Evolutionary conservation across 768 basidiomycete species (phyloP).

Genomic region (Myochromella boudieri): DNA sequence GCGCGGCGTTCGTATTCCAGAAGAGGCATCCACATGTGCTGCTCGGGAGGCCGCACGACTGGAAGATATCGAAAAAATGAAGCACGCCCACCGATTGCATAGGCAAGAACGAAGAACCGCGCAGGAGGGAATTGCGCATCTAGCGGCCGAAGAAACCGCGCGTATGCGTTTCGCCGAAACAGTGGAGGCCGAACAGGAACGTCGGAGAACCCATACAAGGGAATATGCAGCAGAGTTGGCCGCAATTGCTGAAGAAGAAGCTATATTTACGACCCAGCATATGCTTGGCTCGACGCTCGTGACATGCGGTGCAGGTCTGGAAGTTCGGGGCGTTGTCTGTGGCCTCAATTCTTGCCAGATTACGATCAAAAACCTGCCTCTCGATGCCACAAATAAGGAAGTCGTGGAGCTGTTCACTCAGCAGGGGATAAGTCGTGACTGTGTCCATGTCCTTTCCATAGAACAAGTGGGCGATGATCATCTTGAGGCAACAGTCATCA

Average conservation of each 20-base stretch:
- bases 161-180: too few species aligned
- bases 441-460: slow-evolving; percentile 33
- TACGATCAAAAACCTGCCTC: slow-evolving; percentile 44
- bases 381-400: slow-evolving; percentile 35
- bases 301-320: slow-evolving; percentile 49
- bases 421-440: slow-evolving; percentile 38
- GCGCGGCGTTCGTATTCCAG: too few species aligned
- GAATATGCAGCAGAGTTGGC: slow-evolving; percentile 6
- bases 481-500: slow-evolving; percentile 42
- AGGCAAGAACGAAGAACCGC: too few species aligned
- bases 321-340: slow-evolving; percentile 41
- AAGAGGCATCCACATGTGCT: too few species aligned
- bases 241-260: slow-evolving; percentile 9
- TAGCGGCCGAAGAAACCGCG: too few species aligned
- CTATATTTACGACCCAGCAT: slow-evolving; percentile 33
- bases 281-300: slow-evolving; percentile 48
- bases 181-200: too few species aligned
- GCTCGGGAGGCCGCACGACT: too few species aligned
- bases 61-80: too few species aligned
- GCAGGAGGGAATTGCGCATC: too few species aligned
- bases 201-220: slow-evolving; percentile 4
- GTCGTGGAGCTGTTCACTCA: slow-evolving; percentile 40
- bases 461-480: slow-evolving; percentile 20
- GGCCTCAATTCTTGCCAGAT: slow-evolving; percentile 55
- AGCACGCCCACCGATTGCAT: too few species aligned